Percentiles rank a stretch among this genome's conserved stretches.
Conservation (phyloP, 257 asterid genomes). For the Primulina eburnea region DNA sequence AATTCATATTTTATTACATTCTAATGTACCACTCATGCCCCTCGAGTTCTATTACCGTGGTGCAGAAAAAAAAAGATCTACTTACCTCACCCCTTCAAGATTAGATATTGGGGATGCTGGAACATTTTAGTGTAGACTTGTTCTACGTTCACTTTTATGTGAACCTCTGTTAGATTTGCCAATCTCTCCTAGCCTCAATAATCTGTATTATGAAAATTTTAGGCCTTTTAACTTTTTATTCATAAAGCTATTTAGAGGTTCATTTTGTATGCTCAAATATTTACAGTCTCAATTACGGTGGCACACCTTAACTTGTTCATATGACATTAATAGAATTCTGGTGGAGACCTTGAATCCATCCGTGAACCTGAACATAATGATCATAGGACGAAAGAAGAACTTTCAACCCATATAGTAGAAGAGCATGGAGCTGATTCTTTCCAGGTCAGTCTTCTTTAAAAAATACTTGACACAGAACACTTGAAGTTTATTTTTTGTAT, state of each 20-base stretch:
- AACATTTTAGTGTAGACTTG: background rate
- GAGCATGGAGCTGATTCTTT: constrained; percentile 35
- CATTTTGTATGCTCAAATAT: constrained; percentile 7
- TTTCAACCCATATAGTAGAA: constrained; percentile 33
- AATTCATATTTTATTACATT: no score
- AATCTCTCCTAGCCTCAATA: background rate
- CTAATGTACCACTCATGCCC: no score
- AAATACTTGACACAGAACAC: constrained; percentile 1
- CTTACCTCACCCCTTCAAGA: background rate
- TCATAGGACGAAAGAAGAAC: constrained; percentile 34
- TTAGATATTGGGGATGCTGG: constrained; percentile 9
- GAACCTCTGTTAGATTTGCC: constrained; percentile 15
- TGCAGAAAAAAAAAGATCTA: constrained; percentile 5
- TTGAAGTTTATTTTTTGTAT: constrained; percentile 5
- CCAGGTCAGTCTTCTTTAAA: constrained; percentile 43
- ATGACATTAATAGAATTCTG: constrained; percentile 43
- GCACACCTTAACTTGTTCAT: constrained; percentile 9
- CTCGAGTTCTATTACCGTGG: background rate
- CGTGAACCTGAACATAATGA: constrained; percentile 46
- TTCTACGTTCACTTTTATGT: background rate
- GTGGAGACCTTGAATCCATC: constrained; percentile 41
- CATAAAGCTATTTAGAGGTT: background rate
- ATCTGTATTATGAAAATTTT: constrained; percentile 1
- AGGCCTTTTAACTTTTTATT: constrained; percentile 6
- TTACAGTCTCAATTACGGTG: constrained; percentile 6